These are phyloP conservation scores for Schizopora paradoxa DNA, from an alignment of 1,284 basidiomycete genomes.

Conservation along the genomic window DNA sequence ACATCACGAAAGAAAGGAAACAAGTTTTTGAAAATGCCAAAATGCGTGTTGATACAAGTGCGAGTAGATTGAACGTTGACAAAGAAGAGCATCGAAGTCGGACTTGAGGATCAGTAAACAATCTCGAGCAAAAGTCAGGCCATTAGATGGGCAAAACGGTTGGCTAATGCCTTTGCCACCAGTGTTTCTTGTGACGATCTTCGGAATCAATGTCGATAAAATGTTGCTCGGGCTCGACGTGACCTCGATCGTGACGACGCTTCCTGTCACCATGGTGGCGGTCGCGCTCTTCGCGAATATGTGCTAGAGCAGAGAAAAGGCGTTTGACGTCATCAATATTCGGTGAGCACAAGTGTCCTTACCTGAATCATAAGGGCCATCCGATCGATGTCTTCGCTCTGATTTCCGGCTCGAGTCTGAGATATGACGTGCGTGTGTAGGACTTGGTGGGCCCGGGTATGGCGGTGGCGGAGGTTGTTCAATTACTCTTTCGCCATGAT, in stretches of 20 bases:
- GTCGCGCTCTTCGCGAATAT: conserved; percentile 5
- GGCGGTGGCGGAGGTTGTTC: conserved; percentile 14
- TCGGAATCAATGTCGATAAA: not conserved
- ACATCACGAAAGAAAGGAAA: too few species aligned
- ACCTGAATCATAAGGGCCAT: conserved; percentile 5
- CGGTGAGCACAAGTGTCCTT: conserved; percentile 1
- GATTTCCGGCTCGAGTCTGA: conserved; percentile 1
- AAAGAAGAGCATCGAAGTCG: too few species aligned
- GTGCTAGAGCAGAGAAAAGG: conserved; percentile 7
- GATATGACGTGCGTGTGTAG: not conserved
- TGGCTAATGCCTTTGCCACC: conserved; percentile 11
- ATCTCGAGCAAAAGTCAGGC: too few species aligned
- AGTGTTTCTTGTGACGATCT: conserved; percentile 7
- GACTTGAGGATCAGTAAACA: too few species aligned
- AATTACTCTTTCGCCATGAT: conserved; percentile 6
- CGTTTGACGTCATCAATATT: conserved; percentile 2
- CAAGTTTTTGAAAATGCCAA: too few species aligned
- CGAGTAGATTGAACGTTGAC: too few species aligned
- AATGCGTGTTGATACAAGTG: too few species aligned
- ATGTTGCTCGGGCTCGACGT: not conserved
- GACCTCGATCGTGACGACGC: conserved; percentile 2
- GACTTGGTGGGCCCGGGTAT: conserved; percentile 5
- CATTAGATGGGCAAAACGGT: not conserved
- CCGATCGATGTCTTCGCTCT: not conserved
- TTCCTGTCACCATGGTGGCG: conserved; percentile 6